Base-by-base conservation (phyloP, 2,329 filamentous ascomycete genomes). In the Neonectria coccinea region DNA sequence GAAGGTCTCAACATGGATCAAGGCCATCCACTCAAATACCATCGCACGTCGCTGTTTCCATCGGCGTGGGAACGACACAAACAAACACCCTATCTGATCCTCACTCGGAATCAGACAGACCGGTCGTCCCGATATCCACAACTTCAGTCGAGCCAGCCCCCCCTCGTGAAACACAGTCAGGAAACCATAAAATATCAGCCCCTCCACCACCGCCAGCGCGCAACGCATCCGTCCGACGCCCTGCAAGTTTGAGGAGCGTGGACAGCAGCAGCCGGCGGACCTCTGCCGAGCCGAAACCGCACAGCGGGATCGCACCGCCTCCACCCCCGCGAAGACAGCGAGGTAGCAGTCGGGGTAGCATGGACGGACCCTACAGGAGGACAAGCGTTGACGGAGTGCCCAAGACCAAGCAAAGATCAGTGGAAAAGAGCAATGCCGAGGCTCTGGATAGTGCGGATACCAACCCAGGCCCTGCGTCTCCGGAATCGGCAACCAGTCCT, bases 321-420 rank as follows among this genome's bases (percentile, higher is more conserved):
- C 85, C 85, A 4, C 85, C 85, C 0, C 86, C 85, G 5, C 85
- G 84, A 18, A 82, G 85, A 51, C 79, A 81, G 41, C 78, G 84
- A 47, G 84, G 83, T 2, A 80, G 79, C 60, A 86, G 84, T 64
- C 80, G 78, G 56, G 79, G 81, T 9, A 82, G 80, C 56, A 71
- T 79, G 27, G 82, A 84, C 39, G 76, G 74, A 7, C 71, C 59
- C 25, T 62, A 74, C 6, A 70, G 74, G 55, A 75, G 78, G 45
- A 76, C 73, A 25, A 81, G 80, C 64, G 55, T 73, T 4, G 79
- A 80, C 16, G 74, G 71, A 22, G 70, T 70, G 31, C 69, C 66
- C 53, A 70, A 58, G 59, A 41, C 60, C 36, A 59, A 59, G 59
- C 65, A 65, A 50, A 66, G 59, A 42, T 65, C 52, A 62, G 33